phyloP scores from a whole-genome alignment of 768 basidiomycete genomes.

The Dendrothele bispora region DNA sequence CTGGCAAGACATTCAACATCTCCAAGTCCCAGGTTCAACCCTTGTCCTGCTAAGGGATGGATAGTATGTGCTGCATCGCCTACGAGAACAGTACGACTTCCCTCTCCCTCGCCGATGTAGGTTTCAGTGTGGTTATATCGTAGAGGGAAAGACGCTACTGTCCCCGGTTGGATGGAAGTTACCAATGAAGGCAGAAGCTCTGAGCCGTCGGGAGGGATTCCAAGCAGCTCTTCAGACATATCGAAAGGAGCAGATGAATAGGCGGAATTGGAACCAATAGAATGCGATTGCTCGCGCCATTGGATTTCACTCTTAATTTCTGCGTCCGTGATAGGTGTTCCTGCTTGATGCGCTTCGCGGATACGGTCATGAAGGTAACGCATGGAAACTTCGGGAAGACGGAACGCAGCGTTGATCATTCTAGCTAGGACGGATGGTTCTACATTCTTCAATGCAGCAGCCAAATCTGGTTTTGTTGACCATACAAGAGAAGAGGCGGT shows the following conservation, averaged over 20 bases:
- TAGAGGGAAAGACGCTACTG: constrained; percentile 88
- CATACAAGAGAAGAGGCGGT: constrained; percentile 88
- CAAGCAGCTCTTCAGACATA: constrained; percentile 23
- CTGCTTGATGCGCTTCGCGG: constrained; percentile 48
- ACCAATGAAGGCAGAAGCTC: constrained; percentile 76
- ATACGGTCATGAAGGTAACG: constrained; percentile 64
- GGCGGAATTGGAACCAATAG: constrained; percentile 61
- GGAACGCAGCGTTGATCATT: constrained; percentile 92
- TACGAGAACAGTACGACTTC: constrained; percentile 78
- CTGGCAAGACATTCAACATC: constrained; percentile 76
- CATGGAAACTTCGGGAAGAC: constrained; percentile 74
- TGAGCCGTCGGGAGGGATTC: constrained; percentile 61
- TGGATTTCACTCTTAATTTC: constrained; percentile 61
- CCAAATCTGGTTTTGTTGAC: constrained; percentile 82
- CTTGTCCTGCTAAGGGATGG: constrained; percentile 95
- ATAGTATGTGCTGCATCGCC: constrained; percentile 96
- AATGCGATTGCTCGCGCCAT: constrained; percentile 75
- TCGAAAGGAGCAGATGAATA: constrained; percentile 50
- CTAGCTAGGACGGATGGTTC: constrained; percentile 60
- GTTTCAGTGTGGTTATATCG: constrained; percentile 82
- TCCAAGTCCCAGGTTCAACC: constrained; percentile 89
- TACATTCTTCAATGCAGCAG: constrained; percentile 65
- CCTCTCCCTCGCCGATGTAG: constrained; percentile 75
- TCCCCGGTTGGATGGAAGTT: constrained; percentile 63
- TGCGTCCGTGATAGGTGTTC: constrained; percentile 44